Conservation (phyloP, 2,329 filamentous ascomycete species). For the Tolypocladium tundrense region DNA sequence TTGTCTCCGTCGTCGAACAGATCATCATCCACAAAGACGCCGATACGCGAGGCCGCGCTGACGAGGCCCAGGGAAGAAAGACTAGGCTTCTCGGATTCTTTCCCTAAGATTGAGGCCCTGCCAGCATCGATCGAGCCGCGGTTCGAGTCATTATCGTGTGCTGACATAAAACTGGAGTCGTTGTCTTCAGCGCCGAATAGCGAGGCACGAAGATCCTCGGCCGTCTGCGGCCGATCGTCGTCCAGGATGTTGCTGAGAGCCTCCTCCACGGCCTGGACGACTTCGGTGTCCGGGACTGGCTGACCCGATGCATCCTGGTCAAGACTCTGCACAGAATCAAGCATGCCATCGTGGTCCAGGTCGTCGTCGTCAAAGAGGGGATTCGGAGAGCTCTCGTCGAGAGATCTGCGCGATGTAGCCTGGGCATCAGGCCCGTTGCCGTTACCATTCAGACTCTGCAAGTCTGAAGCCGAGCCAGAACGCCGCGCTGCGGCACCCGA, state of each 20-base stretch:
- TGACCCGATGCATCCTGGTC: slow-evolving; percentile 53
- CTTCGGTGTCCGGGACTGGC: slow-evolving; percentile 58
- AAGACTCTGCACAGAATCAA: slow-evolving; percentile 66
- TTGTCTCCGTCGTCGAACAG: slow-evolving; percentile 84
- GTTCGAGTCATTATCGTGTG: slow-evolving; percentile 48
- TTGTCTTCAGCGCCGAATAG: slow-evolving; percentile 41
- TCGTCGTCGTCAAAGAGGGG: slow-evolving; percentile 77
- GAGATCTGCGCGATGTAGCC: slow-evolving; percentile 46
- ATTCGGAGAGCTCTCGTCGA: slow-evolving; percentile 48
- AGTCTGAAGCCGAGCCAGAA: slow-evolving; percentile 37
- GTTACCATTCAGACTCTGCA: slow-evolving; percentile 27
- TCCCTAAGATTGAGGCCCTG: slow-evolving; percentile 21
- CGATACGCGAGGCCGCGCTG: slow-evolving; percentile 74
- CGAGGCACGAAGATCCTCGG: slow-evolving; percentile 55
- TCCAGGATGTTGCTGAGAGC: slow-evolving; percentile 90
- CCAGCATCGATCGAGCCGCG: slow-evolving; percentile 50
- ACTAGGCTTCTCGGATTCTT: slow-evolving; percentile 62
- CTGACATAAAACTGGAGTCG: slow-evolving; percentile 39
- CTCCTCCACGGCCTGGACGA: slow-evolving; percentile 87
- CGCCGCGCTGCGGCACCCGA: slow-evolving; percentile 27
- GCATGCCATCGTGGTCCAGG: slow-evolving; percentile 58
- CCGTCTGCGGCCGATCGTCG: slow-evolving; percentile 54
- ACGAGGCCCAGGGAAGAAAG: slow-evolving; percentile 87
- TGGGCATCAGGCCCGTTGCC: slow-evolving; percentile 31
- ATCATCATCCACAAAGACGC: slow-evolving; percentile 89